A percentile compares a stretch with the other conserved stretches of the same genome.
Conservation (phyloP, 305 asterid species). For the Vinca major region DNA sequence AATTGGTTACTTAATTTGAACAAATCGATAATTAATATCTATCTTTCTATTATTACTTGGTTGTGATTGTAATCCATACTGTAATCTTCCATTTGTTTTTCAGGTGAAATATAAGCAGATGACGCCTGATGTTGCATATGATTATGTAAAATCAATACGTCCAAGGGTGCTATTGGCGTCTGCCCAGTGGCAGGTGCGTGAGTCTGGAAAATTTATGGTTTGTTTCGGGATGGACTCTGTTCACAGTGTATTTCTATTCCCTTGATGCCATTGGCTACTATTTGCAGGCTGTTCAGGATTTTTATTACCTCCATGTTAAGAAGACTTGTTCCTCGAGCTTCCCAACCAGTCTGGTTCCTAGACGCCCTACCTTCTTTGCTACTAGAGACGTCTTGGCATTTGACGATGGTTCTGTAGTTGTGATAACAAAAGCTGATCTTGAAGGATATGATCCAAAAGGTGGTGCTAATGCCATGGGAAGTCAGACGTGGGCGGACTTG, state of each 20-base stretch:
- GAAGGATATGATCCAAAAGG: conserved; percentile 36
- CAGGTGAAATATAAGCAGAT: conserved; percentile 57
- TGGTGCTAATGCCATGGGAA: conserved; percentile 19
- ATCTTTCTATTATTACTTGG: background rate
- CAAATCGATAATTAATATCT: background rate
- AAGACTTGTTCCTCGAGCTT: conserved; percentile 15
- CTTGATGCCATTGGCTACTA: conserved; percentile 4
- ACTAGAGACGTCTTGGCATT: conserved; percentile 28
- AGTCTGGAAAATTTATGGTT: background rate
- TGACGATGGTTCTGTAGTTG: conserved; percentile 48
- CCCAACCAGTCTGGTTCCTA: conserved; percentile 12
- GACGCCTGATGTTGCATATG: conserved; percentile 55
- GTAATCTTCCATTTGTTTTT: conserved; percentile 3
- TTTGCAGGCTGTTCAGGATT: conserved; percentile 49
- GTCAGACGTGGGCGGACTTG: conserved; percentile 32
- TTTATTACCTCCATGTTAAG: conserved; percentile 25
- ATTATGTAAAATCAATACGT: conserved; percentile 55
- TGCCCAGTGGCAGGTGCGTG: conserved; percentile 50
- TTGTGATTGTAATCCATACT: background rate
- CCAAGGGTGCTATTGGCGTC: conserved; percentile 60
- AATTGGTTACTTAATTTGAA: conserved; percentile 6
- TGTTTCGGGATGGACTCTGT: background rate
- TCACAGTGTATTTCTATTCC: background rate
- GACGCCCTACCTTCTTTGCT: conserved; percentile 22
- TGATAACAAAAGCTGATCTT: conserved; percentile 42